Percentiles rank a stretch among this genome's conserved stretches.
Conservation (phyloP, 2,329 filamentous ascomycete species). For the Colletotrichum tamarilloi region DNA sequence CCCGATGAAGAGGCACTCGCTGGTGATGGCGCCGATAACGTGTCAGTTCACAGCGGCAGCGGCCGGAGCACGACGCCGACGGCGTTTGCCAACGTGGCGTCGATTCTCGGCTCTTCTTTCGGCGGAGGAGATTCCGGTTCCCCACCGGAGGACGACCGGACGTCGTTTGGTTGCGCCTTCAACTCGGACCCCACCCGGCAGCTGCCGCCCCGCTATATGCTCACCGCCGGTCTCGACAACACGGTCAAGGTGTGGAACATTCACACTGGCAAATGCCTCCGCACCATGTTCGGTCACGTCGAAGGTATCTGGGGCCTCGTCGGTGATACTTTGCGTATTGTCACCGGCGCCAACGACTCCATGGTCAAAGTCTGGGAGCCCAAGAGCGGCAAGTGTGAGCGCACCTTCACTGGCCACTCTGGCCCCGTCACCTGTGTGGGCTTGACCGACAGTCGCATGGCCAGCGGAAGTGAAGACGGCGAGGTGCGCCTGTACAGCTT, state of each 20-base stretch:
- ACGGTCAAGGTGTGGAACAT: constrained; percentile 87
- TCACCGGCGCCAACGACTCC: constrained; percentile 90
- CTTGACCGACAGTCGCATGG: constrained; percentile 88
- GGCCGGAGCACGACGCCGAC: constrained; percentile 56
- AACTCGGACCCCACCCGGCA: constrained; percentile 70
- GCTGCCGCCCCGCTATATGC: constrained; percentile 87
- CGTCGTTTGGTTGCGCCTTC: constrained; percentile 72
- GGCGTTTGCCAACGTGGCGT: constrained; percentile 36
- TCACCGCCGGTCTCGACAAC: constrained; percentile 90
- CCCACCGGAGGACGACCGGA: constrained; percentile 56
- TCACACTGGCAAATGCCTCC: constrained; percentile 81
- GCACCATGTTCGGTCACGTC: constrained; percentile 95
- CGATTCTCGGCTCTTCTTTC: constrained; percentile 38
- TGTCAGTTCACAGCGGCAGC: constrained; percentile 62
- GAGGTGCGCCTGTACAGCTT: constrained; percentile 90
- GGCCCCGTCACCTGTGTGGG: constrained; percentile 95
- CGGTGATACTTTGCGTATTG: constrained; percentile 87
- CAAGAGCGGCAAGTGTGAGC: constrained; percentile 88
- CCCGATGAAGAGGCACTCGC: constrained; percentile 74
- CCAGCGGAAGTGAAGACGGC: constrained; percentile 92
- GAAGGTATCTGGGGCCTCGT: constrained; percentile 96
- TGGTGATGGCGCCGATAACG: constrained; percentile 64
- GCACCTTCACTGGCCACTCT: constrained; percentile 90
- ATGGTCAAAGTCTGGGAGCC: constrained; percentile 97
- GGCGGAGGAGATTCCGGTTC: constrained; percentile 34